A percentile compares a stretch with the other conserved stretches of the same genome.
Conservation (phyloP, 2,329 filamentous ascomycete genomes). For the Iodosphaeria phyllophila region DNA sequence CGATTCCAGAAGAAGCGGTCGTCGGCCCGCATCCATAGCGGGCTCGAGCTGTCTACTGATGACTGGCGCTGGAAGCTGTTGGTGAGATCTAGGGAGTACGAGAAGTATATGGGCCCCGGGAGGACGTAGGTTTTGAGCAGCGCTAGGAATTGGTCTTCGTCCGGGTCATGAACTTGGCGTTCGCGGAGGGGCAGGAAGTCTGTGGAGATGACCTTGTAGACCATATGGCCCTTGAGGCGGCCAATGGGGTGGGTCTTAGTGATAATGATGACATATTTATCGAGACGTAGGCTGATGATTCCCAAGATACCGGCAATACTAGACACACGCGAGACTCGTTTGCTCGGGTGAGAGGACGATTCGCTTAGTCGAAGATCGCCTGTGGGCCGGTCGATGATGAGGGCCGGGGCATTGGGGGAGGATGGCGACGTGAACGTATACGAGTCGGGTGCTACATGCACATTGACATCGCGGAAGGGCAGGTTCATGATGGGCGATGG, state of each 20-base stretch:
- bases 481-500: slow-evolving; percentile 17
- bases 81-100: slow-evolving; percentile 90
- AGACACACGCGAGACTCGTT: slow-evolving; percentile 55
- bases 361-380: slow-evolving; percentile 78
- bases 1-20: slow-evolving; percentile 99
- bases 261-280: slow-evolving; percentile 95
- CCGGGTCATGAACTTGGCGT: slow-evolving; percentile 72
- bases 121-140: slow-evolving; percentile 70
- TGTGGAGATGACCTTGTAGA: slow-evolving; percentile 81
- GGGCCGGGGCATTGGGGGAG: slow-evolving; percentile 68
- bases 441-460: slow-evolving; percentile 77
- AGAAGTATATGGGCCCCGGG: slow-evolving; percentile 88
- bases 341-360: slow-evolving; percentile 54
- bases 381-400: slow-evolving; percentile 81
- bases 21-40: slow-evolving; percentile 82
- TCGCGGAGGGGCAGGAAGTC: slow-evolving; percentile 91
- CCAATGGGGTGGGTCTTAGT: slow-evolving; percentile 87
- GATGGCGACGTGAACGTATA: slow-evolving; percentile 97
- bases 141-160: slow-evolving; percentile 80
- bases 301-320: slow-evolving; percentile 92
- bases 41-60: slow-evolving; percentile 48
- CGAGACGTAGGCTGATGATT: slow-evolving; percentile 77
- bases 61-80: slow-evolving; percentile 94
- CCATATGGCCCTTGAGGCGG: slow-evolving; percentile 83
- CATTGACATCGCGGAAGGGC: slow-evolving; percentile 92